Evolutionary conservation across 2,329 filamentous ascomycete genomes (phyloP), one percentile per base, ranked within the genome.

Genomic region (Diaporthe nobilis): DNA sequence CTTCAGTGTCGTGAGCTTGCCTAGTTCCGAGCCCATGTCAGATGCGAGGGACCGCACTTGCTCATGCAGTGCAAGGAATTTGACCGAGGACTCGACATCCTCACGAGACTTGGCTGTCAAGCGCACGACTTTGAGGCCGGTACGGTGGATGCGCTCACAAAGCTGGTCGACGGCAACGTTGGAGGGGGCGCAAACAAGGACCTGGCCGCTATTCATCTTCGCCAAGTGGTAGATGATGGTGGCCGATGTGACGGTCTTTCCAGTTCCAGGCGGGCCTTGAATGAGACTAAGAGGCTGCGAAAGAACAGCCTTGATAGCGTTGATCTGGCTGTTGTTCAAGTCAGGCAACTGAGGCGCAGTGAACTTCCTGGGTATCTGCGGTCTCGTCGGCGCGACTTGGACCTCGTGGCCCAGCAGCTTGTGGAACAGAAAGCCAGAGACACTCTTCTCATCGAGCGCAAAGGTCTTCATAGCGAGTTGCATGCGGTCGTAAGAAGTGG

Each of bases 381-480:
- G 96, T 88, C 98, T 98, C 93, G 98, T 97, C 8, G 96, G 95
- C 71, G 95, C 96, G 53, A 96, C 92, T 39, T 95, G 95, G 76
- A 98, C 97, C 83, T 98, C 96, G 81, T 98, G 95, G 72, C 97
- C 97, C 44, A 99, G 91, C 31, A 99, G 90, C 79, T 97, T 97
- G 84, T 99, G 97, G 87, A 98, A 99, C 78, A 99, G 98, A 85
- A 98, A 99, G 51, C 97, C 97, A 31, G 97, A 98, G 58, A 99
- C 96, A 82, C 96, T 98, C 94, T 98, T 94, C 85, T 99, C 97
- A 80, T 99, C 96, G 60, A 98, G 92, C 8, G 97, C 97, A 83
- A 99, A 99, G 0, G 95, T 98, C 89, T 98, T 98, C 96, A 99
- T 98, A 73, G 97, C 97, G 79, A 96, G 92, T 84, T 99, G 97